Evolutionary conservation across 306 rosid species (phyloP).

Genomic region (Fragaria ananassa): DNA sequence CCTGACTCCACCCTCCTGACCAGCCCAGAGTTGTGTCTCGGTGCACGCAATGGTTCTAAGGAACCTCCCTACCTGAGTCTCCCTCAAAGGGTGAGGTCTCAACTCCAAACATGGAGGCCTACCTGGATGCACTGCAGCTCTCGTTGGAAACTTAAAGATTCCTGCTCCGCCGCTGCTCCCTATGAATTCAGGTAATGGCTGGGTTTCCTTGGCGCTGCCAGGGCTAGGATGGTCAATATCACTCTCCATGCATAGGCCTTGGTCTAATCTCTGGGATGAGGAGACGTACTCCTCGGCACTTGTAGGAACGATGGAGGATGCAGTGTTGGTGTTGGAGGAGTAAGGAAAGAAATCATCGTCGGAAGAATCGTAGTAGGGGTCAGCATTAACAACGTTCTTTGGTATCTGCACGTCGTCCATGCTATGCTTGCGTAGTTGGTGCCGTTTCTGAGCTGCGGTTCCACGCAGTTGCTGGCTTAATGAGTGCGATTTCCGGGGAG

Average conservation of each 20-base stretch:
- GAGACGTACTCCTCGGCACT: constrained; percentile 27
- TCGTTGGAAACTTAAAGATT: constrained; percentile 61
- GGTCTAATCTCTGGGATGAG: constrained; percentile 37
- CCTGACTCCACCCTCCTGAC: constrained; percentile 87
- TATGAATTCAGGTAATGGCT: constrained; percentile 69
- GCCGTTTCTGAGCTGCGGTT: constrained; percentile 47
- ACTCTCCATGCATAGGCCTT: constrained; percentile 35
- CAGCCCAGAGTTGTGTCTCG: constrained; percentile 84
- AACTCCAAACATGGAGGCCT: constrained; percentile 88
- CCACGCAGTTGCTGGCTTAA: constrained; percentile 78
- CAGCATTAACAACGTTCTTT: constrained; percentile 11
- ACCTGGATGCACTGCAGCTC: constrained; percentile 81
- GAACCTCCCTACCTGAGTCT: constrained; percentile 87
- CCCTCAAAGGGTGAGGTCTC: constrained; percentile 90
- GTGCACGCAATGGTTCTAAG: constrained; percentile 87
- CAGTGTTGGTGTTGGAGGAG: constrained; percentile 32
- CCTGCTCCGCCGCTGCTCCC: constrained; percentile 64
- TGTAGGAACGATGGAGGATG: constrained; percentile 17
- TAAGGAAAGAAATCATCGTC: constrained; percentile 66
- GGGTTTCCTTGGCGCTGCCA: constrained; percentile 18
- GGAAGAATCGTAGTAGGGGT: constrained; percentile 42
- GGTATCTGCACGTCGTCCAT: constrained; percentile 63
- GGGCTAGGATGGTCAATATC: constrained; percentile 28
- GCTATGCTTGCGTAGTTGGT: constrained; percentile 72
- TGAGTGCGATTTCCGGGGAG: constrained; percentile 75